Base-by-base conservation (phyloP, 257 asterid species). In the Solanum peruvianum region DNA sequence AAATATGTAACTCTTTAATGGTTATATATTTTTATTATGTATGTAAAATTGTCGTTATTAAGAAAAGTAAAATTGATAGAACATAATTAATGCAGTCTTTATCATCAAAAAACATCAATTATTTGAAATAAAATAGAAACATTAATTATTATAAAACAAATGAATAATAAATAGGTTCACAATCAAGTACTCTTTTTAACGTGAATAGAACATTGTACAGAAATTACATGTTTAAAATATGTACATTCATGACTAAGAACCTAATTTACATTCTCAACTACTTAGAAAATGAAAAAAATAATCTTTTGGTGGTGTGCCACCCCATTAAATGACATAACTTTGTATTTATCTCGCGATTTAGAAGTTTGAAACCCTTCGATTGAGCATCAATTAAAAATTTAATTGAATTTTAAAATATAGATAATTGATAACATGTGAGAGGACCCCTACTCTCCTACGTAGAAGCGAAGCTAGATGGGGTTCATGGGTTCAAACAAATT, bases 401-500 rank as follows among this genome's bases (percentile, higher is more conserved):
- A 20, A 56, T 56, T 20, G 11, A 25, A 29, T 25, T 25, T 27
- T 66, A 25, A 27, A 25, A 25, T 0, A 25, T 27, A 1, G 27
- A 12, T 25, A 1, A 52, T 52, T 3, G 37, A 12, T 11, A 13
- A 12, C 35, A 11, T 66, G 72, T 25, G 18, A 25, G 2, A 10
- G 18, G 72, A 25, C 35, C 72, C 33, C 14, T 11, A 23, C 16
- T 62, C 12, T 2, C 1, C 29, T 13, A 4, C 8, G 6, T 5
- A 1, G 1, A 44, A 5, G 16, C 2, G 2, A 5, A 45, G 16
- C 52, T 45, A 45, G 2, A 2, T 11, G 52, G 5, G 15, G 1
- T 45, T 45, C 0, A 45, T 45, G 52, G 6, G 0, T 45, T 45
- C 16, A 15, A 1, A 45, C 0, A 0, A 45, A 45, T 3, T 0